Conservation (phyloP, 1,284 basidiomycete genomes). For the Apiotrichum gracile region DNA sequence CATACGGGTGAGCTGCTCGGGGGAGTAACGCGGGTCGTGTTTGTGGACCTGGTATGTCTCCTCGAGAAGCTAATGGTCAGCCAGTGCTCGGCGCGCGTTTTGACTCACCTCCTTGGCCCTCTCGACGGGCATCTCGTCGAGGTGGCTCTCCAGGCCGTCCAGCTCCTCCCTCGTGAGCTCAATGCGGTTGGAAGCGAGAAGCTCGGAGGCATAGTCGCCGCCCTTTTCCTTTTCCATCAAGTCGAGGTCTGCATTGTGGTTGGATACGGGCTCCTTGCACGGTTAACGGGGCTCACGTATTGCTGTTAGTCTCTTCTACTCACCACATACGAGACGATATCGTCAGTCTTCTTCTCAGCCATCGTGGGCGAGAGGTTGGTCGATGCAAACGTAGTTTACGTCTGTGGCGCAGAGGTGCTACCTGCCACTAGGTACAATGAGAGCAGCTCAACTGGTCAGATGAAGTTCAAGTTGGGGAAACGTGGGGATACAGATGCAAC, state of each 20-base stretch:
- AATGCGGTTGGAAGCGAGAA: slow-evolving; percentile 1
- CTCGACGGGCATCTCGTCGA: slow-evolving; percentile 9
- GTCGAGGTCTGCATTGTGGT: not conserved
- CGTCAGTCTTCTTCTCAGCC: too few relatives aligned
- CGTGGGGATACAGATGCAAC: too few relatives aligned
- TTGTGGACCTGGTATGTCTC: slow-evolving; percentile 8
- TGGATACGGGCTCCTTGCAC: not conserved
- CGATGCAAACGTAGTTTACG: too few relatives aligned
- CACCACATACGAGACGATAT: not conserved
- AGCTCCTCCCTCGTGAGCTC: slow-evolving; percentile 11
- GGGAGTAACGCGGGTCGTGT: slow-evolving; percentile 13
- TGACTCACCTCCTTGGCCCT: slow-evolving; percentile 2
- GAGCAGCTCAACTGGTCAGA: too few relatives aligned
- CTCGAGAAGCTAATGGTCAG: not conserved
- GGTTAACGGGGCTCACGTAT: too few relatives aligned
- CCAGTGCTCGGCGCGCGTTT: not conserved
- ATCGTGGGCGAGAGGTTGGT: too few relatives aligned
- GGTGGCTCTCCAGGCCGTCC: slow-evolving; percentile 1
- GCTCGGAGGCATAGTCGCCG: not conserved
- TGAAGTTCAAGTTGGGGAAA: too few relatives aligned
- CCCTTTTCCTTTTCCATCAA: slow-evolving; percentile 3
- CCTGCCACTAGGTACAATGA: too few relatives aligned
- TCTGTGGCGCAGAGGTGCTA: too few relatives aligned
- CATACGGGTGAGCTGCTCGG: slow-evolving; percentile 9
- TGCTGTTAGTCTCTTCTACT: not conserved